phyloP scores from a whole-genome alignment of 2,329 filamentous ascomycete species.

The Annulohypoxylon truncatum region DNA sequence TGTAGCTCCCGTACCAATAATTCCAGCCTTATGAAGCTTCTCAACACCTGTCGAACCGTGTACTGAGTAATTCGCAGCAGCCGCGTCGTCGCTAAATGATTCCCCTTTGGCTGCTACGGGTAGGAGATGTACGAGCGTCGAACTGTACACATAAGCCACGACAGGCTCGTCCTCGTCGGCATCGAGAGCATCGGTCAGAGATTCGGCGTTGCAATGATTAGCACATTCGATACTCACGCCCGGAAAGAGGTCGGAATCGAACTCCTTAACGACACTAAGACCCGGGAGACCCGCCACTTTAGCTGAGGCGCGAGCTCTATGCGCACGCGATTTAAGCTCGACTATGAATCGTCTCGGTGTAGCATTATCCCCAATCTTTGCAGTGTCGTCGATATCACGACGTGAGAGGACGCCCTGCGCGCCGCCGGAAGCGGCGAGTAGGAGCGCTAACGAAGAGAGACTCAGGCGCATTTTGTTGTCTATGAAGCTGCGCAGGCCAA shows the following conservation, averaged over 20 bases:
- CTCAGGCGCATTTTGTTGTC: conserved; percentile 20
- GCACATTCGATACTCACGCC: conserved; percentile 43
- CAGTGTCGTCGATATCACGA: conserved; percentile 10
- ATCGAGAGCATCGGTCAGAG: conserved; percentile 30
- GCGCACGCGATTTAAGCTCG: conserved; percentile 40
- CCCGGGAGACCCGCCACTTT: conserved; percentile 34
- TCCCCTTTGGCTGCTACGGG: conserved; percentile 34
- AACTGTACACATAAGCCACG: conserved; percentile 42
- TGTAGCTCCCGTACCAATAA: conserved; percentile 43
- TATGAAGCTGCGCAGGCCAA: neutral
- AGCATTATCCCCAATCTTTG: conserved; percentile 9
- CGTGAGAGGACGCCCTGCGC: conserved; percentile 5
- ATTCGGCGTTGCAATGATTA: conserved; percentile 32
- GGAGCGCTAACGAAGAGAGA: conserved; percentile 12
- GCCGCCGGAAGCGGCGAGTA: conserved; percentile 8
- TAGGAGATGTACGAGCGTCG: conserved; percentile 32
- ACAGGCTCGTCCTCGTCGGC: conserved; percentile 27
- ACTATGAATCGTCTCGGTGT: conserved; percentile 43
- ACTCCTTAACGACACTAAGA: conserved; percentile 40
- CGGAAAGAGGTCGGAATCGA: conserved; percentile 44
- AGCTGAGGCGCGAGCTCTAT: conserved; percentile 25
- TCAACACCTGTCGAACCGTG: conserved; percentile 43
- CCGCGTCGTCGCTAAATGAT: conserved; percentile 38
- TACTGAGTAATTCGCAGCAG: conserved; percentile 40
- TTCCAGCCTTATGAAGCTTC: conserved; percentile 39